These are phyloP conservation scores for Dactylellina sp. DNA, from an alignment of 2,329 filamentous ascomycete species.

Conservation along the genomic window DNA sequence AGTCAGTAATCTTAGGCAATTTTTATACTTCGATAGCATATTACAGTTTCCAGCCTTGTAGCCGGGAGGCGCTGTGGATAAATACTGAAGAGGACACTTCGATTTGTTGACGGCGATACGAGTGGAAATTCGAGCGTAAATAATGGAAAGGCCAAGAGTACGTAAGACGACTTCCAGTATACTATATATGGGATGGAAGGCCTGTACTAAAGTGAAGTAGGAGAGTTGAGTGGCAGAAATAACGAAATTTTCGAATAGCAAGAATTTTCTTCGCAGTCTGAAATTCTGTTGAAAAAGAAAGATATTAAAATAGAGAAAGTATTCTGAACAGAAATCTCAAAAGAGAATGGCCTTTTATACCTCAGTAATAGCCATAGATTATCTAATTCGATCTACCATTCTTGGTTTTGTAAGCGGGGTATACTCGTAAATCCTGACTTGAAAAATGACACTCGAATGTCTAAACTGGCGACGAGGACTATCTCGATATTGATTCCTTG, in stretches of 20 bases:
- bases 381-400: conserved; percentile 19
- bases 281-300: background rate
- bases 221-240: no score
- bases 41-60: background rate
- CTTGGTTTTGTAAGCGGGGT: conserved; percentile 21
- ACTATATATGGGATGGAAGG: no score
- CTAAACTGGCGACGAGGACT: conserved; percentile 8
- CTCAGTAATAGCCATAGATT: conserved; percentile 22
- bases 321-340: background rate
- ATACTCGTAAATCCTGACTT: conserved; percentile 20
- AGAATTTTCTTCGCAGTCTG: no score
- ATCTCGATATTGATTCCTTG: background rate
- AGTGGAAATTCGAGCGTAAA: no score
- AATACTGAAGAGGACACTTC: no score
- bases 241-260: no score
- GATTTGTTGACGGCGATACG: no score
- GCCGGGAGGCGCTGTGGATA: no score
- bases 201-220: no score
- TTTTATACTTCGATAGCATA: conserved; percentile 33
- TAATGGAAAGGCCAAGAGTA: no score
- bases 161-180: no score
- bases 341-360: conserved; percentile 35
- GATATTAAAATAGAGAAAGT: conserved; percentile 7
- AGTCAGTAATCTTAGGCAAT: no score
- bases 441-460: conserved; percentile 22